Evolutionary conservation across 148 eudicot genomes (phyloP).

Genomic region (Rhododendron vialii): DNA sequence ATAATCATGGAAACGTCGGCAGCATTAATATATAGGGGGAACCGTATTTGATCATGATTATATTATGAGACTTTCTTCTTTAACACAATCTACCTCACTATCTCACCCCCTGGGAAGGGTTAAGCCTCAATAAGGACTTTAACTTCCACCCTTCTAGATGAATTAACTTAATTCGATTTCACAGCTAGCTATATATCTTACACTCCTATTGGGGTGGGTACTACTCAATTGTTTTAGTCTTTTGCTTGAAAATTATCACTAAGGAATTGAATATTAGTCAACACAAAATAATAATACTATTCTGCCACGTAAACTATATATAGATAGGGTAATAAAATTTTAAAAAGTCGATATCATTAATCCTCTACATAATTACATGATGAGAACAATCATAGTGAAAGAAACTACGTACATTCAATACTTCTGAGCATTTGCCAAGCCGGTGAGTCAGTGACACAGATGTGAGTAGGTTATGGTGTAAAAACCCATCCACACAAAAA

Average conservation of each 20-base stretch:
- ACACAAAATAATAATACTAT: not conserved
- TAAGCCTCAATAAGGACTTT: not conserved
- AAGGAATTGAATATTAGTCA: not conserved
- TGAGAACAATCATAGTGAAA: not conserved
- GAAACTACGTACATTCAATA: not conserved
- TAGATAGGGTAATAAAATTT: not conserved
- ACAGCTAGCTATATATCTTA: no score
- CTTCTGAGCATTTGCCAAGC: not conserved
- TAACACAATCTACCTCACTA: not conserved
- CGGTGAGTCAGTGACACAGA: not conserved
- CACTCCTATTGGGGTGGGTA: not conserved
- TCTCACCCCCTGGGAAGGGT: not conserved
- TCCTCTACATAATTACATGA: not conserved
- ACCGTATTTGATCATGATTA: not conserved
- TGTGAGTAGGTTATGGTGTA: no score
- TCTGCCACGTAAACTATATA: not conserved
- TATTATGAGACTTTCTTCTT: not conserved
- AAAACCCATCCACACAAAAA: no score
- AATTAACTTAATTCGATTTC: not conserved
- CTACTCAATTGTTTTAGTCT: not conserved
- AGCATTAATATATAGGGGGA: not conserved
- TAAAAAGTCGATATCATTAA: not conserved
- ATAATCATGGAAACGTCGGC: slow-evolving; percentile 14
- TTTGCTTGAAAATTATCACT: not conserved
- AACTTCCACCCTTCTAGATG: slow-evolving; percentile 7